These are phyloP conservation scores for Selaginella tamariscina DNA, from an alignment of 75 land plant species.

Conservation along the genomic window DNA sequence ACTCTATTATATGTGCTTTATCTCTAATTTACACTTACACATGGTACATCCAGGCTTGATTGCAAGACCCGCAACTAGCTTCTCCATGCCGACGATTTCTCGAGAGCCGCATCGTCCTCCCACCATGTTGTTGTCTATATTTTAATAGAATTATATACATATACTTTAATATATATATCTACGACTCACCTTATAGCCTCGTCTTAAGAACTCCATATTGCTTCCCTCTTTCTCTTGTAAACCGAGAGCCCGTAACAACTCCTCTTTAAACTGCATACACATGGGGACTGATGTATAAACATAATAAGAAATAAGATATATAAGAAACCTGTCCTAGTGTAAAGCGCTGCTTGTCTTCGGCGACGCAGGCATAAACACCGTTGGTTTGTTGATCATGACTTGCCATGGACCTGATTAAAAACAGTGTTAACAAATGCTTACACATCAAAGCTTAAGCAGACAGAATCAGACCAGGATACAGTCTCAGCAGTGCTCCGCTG, in stretches of 20 bases:
- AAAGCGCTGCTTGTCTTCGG: slow-evolving; percentile 74
- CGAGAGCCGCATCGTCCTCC: slow-evolving; percentile 81
- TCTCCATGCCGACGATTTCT: slow-evolving; percentile 76
- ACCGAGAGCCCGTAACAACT: slow-evolving; percentile 76
- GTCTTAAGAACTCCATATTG: slow-evolving; percentile 73
- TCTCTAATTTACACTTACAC: not conserved
- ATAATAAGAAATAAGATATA: not conserved
- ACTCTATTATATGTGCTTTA: too few species aligned
- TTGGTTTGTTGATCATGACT: slow-evolving; percentile 91
- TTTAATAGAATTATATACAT: not conserved
- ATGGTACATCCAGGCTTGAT: not conserved
- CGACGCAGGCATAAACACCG: slow-evolving; percentile 92
- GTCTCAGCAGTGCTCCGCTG: slow-evolving; percentile 89
- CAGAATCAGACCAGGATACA: slow-evolving; percentile 66
- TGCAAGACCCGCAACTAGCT: not conserved
- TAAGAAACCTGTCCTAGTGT: slow-evolving; percentile 62
- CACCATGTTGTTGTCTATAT: slow-evolving; percentile 85
- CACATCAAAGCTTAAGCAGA: not conserved
- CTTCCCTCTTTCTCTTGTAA: slow-evolving; percentile 93
- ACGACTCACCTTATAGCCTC: slow-evolving; percentile 76
- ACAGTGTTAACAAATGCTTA: not conserved
- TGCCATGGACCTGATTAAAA: slow-evolving; percentile 84
- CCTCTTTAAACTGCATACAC: slow-evolving; percentile 68
- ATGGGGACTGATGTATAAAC: not conserved
- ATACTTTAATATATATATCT: too few species aligned